A percentile compares a stretch with the other conserved stretches of the same genome.
Evolutionary conservation across 2,329 filamentous ascomycete species (phyloP).

Genomic region (Acrodontium crateriforme): DNA sequence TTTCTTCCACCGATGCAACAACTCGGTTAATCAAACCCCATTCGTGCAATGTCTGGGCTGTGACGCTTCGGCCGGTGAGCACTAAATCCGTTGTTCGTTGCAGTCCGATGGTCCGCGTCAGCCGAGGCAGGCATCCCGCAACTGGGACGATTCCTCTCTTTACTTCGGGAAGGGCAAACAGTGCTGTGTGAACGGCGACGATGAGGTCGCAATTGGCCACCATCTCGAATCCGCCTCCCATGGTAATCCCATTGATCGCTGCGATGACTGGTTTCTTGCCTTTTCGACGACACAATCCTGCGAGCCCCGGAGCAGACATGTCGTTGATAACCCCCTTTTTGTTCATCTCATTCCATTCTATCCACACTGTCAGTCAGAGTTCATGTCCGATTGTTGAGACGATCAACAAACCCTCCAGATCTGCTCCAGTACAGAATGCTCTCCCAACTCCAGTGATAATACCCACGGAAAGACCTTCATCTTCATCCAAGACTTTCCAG

Average conservation of each 20-base stretch:
- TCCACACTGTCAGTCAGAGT: neutral
- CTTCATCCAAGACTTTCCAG: conserved; percentile 38
- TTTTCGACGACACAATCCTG: conserved; percentile 37
- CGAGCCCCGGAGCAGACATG: conserved; percentile 31
- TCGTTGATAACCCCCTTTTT: conserved; percentile 1
- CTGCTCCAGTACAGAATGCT: conserved; percentile 41
- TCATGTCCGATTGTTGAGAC: conserved; percentile 23
- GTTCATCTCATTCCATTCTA: conserved; percentile 15
- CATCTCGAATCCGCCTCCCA: conserved; percentile 43
- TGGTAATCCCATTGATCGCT: conserved; percentile 42
- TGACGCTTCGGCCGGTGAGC: conserved; percentile 32
- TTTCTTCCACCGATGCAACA: no score
- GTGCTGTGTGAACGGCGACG: conserved; percentile 34
- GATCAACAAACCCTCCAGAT: no score
- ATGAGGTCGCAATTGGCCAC: conserved; percentile 40
- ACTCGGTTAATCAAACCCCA: conserved; percentile 24
- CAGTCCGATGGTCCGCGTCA: conserved; percentile 35
- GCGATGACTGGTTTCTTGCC: conserved; percentile 47
- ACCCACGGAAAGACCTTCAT: conserved; percentile 12
- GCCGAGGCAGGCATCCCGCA: conserved; percentile 36
- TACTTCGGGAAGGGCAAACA: conserved; percentile 38
- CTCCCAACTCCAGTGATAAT: conserved; percentile 38
- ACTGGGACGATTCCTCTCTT: conserved; percentile 37
- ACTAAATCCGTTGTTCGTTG: conserved; percentile 37
- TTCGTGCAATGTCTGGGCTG: conserved; percentile 29